These are phyloP conservation scores for Neonectria coccinea DNA, from an alignment of 2,329 filamentous ascomycete genomes.

Conservation along the genomic window DNA sequence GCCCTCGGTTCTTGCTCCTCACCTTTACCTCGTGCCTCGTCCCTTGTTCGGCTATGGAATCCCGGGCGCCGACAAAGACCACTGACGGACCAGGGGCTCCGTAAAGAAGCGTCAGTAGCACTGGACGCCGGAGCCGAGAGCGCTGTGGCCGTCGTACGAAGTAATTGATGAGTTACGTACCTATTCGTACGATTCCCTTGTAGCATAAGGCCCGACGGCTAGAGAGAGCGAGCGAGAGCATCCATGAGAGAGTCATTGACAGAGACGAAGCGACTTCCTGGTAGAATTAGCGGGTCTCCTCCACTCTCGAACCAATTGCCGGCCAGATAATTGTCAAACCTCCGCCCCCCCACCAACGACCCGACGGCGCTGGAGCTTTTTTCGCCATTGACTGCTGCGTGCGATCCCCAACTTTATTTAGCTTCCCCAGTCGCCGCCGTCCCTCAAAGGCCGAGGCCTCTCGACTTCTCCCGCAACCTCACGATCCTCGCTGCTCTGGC, in stretches of 20 bases:
- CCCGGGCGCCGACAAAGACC: conserved; percentile 37
- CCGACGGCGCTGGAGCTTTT: conserved; percentile 29
- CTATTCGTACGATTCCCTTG: background rate
- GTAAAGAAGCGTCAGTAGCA: conserved; percentile 15
- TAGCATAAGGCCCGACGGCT: background rate
- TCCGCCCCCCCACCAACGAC: conserved; percentile 26
- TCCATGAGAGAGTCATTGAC: conserved; percentile 15
- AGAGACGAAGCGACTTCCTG: conserved; percentile 3
- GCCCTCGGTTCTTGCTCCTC: conserved; percentile 37
- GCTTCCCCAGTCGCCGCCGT: conserved; percentile 18
- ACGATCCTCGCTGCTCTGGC: conserved; percentile 5
- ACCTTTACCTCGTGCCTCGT: conserved; percentile 28
- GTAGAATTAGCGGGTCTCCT: conserved; percentile 3
- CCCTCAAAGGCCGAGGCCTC: conserved; percentile 6
- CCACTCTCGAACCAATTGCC: conserved; percentile 36
- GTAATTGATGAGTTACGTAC: too few relatives aligned
- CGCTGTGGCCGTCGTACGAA: background rate
- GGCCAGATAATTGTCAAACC: conserved; percentile 42
- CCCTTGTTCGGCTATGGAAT: conserved; percentile 38
- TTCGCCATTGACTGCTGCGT: conserved; percentile 28
- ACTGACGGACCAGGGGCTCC: conserved; percentile 8
- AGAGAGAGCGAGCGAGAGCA: conserved; percentile 5
- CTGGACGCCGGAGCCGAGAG: background rate
- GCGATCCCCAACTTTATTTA: conserved; percentile 14
- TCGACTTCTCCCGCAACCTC: conserved; percentile 47